Conservation (phyloP, 768 basidiomycete genomes). For the Mycena rebaudengoi region DNA sequence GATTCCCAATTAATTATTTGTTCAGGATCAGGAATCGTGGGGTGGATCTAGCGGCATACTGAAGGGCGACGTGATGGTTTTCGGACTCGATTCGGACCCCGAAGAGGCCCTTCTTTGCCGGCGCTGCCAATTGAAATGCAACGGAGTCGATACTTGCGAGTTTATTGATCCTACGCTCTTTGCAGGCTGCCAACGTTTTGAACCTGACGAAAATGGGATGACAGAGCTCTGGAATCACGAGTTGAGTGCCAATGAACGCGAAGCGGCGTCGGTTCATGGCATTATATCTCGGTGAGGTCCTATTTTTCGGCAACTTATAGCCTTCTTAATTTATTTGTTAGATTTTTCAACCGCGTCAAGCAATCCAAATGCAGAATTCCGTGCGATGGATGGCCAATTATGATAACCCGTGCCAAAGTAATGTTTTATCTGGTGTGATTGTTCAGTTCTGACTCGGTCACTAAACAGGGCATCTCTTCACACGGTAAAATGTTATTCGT, state of each 20-base stretch:
- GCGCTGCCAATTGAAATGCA: constrained; percentile 1
- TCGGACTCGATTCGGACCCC: background rate
- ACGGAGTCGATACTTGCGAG: constrained; percentile 4
- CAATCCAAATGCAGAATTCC: constrained; percentile 1
- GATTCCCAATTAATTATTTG: background rate
- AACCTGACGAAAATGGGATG: constrained; percentile 5
- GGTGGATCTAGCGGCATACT: background rate
- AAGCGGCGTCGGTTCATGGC: background rate
- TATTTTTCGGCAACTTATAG: background rate
- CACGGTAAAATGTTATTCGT: background rate
- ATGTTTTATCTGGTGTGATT: background rate
- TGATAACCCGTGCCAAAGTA: background rate
- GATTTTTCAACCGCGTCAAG: background rate
- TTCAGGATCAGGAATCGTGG: constrained; percentile 1
- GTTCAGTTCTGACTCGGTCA: background rate
- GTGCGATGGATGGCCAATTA: constrained; percentile 3
- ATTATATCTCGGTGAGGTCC: background rate
- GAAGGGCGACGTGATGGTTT: background rate
- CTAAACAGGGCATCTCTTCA: background rate
- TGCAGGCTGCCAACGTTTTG: background rate
- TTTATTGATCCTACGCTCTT: background rate
- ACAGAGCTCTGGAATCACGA: constrained; percentile 11
- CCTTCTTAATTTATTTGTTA: background rate
- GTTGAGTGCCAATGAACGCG: constrained; percentile 5
- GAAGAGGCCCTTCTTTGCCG: too few relatives aligned